Evolutionary conservation across 768 basidiomycete genomes (phyloP).

Genomic region (Dacryopinax spathularia): DNA sequence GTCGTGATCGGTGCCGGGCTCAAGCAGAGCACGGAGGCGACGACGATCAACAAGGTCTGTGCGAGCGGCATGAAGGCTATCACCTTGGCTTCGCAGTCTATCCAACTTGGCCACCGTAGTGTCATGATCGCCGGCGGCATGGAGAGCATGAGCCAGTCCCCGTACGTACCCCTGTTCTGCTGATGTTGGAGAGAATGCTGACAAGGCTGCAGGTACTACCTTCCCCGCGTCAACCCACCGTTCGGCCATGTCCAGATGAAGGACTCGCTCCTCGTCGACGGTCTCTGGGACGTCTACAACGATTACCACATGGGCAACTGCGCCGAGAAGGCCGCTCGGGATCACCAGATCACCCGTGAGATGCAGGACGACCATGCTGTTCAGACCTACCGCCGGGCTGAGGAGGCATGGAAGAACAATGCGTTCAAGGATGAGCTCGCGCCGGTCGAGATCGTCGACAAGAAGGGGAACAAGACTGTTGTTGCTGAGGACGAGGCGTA

Average conservation of each 20-base stretch:
- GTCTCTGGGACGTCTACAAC: conserved; percentile 95
- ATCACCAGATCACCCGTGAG: conserved; percentile 71
- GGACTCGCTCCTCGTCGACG: conserved; percentile 83
- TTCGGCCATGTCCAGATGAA: conserved; percentile 82
- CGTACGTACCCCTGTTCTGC: conserved; percentile 43
- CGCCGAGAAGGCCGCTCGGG: conserved; percentile 71
- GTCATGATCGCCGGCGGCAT: conserved; percentile 92
- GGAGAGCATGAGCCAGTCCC: conserved; percentile 99
- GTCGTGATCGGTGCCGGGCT: conserved; percentile 87
- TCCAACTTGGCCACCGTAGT: conserved; percentile 69
- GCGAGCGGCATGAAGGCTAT: conserved; percentile 93
- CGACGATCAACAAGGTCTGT: conserved; percentile 99
- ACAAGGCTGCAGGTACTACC: conserved; percentile 40
- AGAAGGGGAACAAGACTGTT: conserved; percentile 75
- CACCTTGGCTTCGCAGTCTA: conserved; percentile 83
- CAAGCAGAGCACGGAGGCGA: conserved; percentile 75
- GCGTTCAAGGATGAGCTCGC: conserved; percentile 78
- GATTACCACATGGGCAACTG: conserved; percentile 98
- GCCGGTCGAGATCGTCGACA: conserved; percentile 78
- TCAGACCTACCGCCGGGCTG: conserved; percentile 88
- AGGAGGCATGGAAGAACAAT: conserved; percentile 76
- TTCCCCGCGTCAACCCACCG: conserved; percentile 62
- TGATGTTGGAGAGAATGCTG: conserved; percentile 3
- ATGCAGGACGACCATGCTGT: conserved; percentile 82
- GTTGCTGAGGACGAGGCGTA: conserved; percentile 95